phyloP scores from a whole-genome alignment of 192 early-diverging fungal species.

The Backusella luteola region DNA sequence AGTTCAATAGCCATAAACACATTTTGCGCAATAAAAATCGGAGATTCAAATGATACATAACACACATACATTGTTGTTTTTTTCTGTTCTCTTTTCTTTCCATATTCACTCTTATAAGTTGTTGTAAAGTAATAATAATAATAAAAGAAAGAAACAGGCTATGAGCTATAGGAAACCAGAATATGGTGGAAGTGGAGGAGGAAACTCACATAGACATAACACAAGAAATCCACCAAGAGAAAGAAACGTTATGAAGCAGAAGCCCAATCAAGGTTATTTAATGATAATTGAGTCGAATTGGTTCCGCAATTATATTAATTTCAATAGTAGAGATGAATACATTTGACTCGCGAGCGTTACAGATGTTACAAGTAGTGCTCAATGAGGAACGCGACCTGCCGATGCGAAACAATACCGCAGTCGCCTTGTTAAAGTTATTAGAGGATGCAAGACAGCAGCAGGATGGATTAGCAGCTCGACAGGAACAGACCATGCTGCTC shows the following conservation, averaged over 20 bases:
- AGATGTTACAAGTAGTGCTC: conserved; percentile 9
- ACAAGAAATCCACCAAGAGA: conserved; percentile 3
- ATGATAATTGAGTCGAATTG: neutral
- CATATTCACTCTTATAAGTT: too few species aligned
- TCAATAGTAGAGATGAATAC: neutral
- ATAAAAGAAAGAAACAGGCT: neutral
- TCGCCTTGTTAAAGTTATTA: neutral
- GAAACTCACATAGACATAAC: neutral
- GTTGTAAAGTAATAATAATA: too few species aligned
- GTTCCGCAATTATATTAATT: neutral
- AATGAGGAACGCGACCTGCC: conserved; percentile 12
- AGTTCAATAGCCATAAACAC: neutral
- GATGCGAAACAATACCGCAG: conserved; percentile 2
- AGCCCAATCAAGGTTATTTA: neutral
- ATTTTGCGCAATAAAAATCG: neutral
- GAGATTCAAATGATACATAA: neutral
- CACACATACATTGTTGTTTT: neutral
- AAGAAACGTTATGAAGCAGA: neutral
- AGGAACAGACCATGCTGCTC: conserved; percentile 5
- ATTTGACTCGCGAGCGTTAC: conserved; percentile 8
- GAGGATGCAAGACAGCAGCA: conserved; percentile 9
- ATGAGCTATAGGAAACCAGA: neutral
- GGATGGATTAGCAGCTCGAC: conserved; percentile 1
- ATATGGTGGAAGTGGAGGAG: neutral
- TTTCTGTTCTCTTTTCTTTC: neutral